Conservation (phyloP, 1,139 yeast genomes). For the Hansenula sp. region DNA sequence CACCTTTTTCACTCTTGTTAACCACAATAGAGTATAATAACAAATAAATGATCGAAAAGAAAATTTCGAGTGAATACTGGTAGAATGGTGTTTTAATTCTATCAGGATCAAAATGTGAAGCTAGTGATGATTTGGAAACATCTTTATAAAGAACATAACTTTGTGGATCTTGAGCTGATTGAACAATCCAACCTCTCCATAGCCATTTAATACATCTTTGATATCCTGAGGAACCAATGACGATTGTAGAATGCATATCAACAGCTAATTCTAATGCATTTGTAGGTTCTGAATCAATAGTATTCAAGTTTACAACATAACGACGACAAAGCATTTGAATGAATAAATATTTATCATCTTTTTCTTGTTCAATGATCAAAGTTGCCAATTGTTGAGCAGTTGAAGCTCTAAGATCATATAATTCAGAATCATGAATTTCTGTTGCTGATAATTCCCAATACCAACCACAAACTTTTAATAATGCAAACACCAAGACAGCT, state of each 20-base stretch:
- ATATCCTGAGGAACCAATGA: conserved; percentile 76
- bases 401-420: conserved; percentile 54
- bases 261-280: conserved; percentile 83
- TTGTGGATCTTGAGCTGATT: conserved; percentile 65
- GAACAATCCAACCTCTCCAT: conserved; percentile 92
- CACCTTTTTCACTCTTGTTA: conserved; percentile 36
- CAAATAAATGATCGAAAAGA: conserved; percentile 63
- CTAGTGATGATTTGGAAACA: conserved; percentile 49
- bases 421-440: conserved; percentile 65
- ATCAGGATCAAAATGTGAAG: conserved; percentile 76
- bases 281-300: conserved; percentile 55
- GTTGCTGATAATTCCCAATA: conserved; percentile 54
- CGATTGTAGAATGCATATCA: conserved; percentile 75
- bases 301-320: conserved; percentile 61
- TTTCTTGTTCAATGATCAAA: conserved; percentile 58
- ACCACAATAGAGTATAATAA: conserved; percentile 60
- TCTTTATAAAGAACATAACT: conserved; percentile 63
- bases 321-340: conserved; percentile 76
- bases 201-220: conserved; percentile 87
- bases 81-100: conserved; percentile 81
- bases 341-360: conserved; percentile 57
- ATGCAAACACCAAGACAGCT: conserved; percentile 62
- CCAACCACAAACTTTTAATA: conserved; percentile 78
- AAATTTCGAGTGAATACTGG: conserved; percentile 69
- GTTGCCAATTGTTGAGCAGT: conserved; percentile 76